phyloP scores from a whole-genome alignment of 371 early-diverging fungal species.

The Mucor lusitanicus region DNA sequence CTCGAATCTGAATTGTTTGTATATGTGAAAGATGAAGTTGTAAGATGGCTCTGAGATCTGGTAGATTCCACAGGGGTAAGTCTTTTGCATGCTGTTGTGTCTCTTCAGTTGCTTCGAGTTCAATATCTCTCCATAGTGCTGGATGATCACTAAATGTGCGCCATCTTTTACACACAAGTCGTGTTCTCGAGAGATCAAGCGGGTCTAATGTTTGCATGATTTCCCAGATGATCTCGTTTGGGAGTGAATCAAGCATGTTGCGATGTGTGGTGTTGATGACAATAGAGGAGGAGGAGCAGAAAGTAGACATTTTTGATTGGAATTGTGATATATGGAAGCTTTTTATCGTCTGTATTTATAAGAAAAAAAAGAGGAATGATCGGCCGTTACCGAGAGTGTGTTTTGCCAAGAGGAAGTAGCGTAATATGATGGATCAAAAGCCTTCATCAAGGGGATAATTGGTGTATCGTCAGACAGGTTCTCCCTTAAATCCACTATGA shows the following conservation, averaged over 20 bases:
- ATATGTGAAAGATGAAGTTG: slow-evolving; percentile 29
- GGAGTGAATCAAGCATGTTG: not conserved
- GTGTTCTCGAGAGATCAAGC: slow-evolving; percentile 17
- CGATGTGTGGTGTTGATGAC: not conserved
- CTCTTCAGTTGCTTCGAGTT: slow-evolving; percentile 2
- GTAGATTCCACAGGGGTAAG: slow-evolving; percentile 25
- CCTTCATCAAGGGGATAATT: not conserved
- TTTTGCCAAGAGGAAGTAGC: not conserved
- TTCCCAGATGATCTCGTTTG: slow-evolving; percentile 9
- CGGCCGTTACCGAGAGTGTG: not conserved
- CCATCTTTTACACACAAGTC: slow-evolving; percentile 18
- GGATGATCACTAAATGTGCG: slow-evolving; percentile 32
- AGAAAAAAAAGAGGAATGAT: not conserved
- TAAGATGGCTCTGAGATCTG: slow-evolving; percentile 25
- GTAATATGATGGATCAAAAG: not conserved
- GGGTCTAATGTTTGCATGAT: not conserved
- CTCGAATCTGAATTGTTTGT: slow-evolving; percentile 30
- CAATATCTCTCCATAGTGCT: slow-evolving; percentile 24
- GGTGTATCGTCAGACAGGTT: not conserved
- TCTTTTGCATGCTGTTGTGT: not conserved
- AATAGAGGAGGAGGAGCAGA: not conserved
- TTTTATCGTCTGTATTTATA: not conserved
- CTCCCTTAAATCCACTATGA: not conserved
- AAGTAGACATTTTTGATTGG: not conserved
- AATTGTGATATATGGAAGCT: not conserved